Base-by-base conservation (phyloP, 352 stramenopile genomes). In the Globisporangium canariense region DNA sequence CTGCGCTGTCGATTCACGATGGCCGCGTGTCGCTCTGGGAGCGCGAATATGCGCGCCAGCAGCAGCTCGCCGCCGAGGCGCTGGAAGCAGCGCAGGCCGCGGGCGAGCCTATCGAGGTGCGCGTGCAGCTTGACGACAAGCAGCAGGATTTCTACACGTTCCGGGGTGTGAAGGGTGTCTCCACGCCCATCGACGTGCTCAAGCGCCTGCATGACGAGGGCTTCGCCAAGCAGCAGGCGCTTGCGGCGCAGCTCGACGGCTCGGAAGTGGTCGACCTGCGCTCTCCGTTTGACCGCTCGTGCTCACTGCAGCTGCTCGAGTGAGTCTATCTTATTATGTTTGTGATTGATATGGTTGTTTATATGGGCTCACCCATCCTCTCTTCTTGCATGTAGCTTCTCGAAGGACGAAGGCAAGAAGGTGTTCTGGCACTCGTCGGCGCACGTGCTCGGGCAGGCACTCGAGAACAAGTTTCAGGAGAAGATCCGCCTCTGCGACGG, bases 401-500 rank as follows among this genome's bases (percentile, higher is more conserved):
- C 71, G 18, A 86, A 68, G 28, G 76, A 92, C 14, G 74, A 87
- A 73, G 83, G 81, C 69, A 90, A 90, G 65, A 86, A 75, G 53
- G 77, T 98, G 4, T 98, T 99, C 71, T 99, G 98, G 98, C 98
- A 99, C 76, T 99, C 96, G n/a, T 98, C 92, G 1, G 97, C 97
- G 1, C 98, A 99, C 73, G 94, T 99, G n/a, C 83, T 99, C 49
- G 98, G 98, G 28, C 94, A 99, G 76, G 97, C 97, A 16, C 86
- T 99, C 43, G 98, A 99, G 70, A 81, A 94, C 56, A 91, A 98
- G 68, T 99, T 98, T 78, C 90, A 96, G 49, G 92, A 91, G 55
- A 93, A 99, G 62, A 89, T 99, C 34, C 98, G 94, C 28, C 96
- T 99, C 7, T 85, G 70, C 38, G 84, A 93, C 69, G 98, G 98